Conservation (phyloP, 768 basidiomycete genomes). For the Rhodotorula paludigena region DNA sequence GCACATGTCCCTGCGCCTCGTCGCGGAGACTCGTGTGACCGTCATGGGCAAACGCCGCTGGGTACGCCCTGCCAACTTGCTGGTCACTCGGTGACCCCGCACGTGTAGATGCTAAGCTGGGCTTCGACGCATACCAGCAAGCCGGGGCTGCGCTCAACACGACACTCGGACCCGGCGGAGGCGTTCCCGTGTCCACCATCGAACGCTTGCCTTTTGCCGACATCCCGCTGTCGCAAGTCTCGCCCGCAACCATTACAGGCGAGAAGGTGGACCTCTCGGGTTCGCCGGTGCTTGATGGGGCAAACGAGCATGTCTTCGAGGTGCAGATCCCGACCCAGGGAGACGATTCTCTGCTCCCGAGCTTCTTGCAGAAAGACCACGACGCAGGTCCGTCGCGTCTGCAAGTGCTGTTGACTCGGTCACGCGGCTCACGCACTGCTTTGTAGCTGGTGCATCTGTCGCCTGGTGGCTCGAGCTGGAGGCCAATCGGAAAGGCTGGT, state of each 20-base stretch:
- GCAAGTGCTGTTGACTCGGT: neutral
- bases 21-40: neutral
- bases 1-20: constrained; percentile 14
- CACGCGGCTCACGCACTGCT: too few relatives aligned
- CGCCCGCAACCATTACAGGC: neutral
- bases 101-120: neutral
- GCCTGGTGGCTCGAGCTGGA: constrained; percentile 2
- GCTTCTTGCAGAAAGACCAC: neutral
- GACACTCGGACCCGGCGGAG: neutral
- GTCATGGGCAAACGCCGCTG: constrained; percentile 30
- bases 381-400: neutral
- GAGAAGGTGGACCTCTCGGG: neutral
- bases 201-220: constrained; percentile 17
- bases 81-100: neutral
- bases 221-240: constrained; percentile 10
- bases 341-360: constrained; percentile 6
- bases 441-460: neutral
- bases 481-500: constrained; percentile 13
- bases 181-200: constrained; percentile 6
- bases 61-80: neutral
- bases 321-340: neutral
- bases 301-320: constrained; percentile 8
- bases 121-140: constrained; percentile 7
- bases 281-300: too few relatives aligned
- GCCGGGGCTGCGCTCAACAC: constrained; percentile 4